Evolutionary conservation across 1,284 basidiomycete species (phyloP), one percentile per base, ranked within the genome.

Genomic region (Hemileia vastatrix): DNA sequence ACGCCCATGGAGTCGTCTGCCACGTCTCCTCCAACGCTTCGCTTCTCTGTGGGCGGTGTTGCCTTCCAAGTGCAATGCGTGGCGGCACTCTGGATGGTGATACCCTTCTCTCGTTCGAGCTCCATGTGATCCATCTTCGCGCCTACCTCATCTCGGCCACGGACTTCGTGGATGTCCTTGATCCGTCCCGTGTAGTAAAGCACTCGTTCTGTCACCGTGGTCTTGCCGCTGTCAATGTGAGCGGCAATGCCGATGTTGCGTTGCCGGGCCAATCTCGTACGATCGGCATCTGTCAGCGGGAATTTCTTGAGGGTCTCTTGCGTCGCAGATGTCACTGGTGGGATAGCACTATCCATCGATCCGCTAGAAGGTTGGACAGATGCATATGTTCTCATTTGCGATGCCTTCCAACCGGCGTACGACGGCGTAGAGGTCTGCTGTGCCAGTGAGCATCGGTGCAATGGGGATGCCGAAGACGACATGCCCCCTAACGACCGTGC

Each of bases 111-210:
- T 54, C 94, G 82, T 77, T 99, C 95, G 6, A 99, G 81, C 71
- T 98, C 95, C 94, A 99, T 99, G 72, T 87, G 90, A 78, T 99
- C 94, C 95, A 99, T 99, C 81, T 99, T 98, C 21, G 94, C 95
- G 54, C 94, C 95, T 23, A 98, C 92, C 54, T 86, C 86, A 77
- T 98, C 94, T 60, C 88, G 83, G 45, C 95, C 95, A 69, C 95
- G 83, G 66, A 95, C 94, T 82, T 99, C 95, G 76, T 99, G 95
- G 71, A 99, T 97, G 63, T 92, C 91, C 60, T 86, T 82, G 76
- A 97, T 95, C 49, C 92, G 84, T 31, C 95, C 95, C 24, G 95
- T 97, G 78, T 98, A 99, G 78, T 86, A 98, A 54, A 98, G 79
- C 64, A 97, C 86, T 40, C 95, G 88, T 77, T 99, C 95, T n/a